phyloP scores from a whole-genome alignment of 1,284 basidiomycete genomes.

The Irpex rosettiformis region DNA sequence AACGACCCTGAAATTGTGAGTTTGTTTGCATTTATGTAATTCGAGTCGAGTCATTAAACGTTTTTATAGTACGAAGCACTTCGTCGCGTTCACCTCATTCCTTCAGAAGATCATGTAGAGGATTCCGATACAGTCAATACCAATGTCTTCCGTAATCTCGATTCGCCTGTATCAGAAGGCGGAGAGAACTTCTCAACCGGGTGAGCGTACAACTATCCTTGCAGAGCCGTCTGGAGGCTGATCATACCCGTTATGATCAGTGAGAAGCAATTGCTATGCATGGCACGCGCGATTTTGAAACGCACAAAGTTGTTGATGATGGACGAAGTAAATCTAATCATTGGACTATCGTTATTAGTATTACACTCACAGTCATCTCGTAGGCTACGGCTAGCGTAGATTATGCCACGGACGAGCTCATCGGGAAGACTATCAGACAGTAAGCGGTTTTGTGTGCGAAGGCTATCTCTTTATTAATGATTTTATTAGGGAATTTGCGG shows the following conservation, averaged over 20 bases:
- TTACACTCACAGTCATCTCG: no score
- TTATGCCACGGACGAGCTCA: constrained; percentile 76
- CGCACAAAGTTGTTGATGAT: constrained; percentile 75
- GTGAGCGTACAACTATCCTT: constrained; percentile 36
- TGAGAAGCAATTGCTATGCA: constrained; percentile 81
- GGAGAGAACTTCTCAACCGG: constrained; percentile 95
- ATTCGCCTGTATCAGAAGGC: constrained; percentile 80
- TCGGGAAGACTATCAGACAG: constrained; percentile 73
- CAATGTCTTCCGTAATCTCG: constrained; percentile 86
- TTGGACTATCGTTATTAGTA: no score
- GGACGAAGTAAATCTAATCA: constrained; percentile 65
- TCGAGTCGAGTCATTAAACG: not conserved
- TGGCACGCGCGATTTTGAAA: constrained; percentile 81
- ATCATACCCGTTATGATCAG: constrained; percentile 27
- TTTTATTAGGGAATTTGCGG: constrained; percentile 45
- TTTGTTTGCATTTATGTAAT: constrained; percentile 13
- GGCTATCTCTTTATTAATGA: constrained; percentile 9
- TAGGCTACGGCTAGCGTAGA: constrained; percentile 68
- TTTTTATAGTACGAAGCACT: constrained; percentile 74
- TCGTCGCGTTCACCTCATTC: constrained; percentile 83
- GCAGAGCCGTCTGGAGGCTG: constrained; percentile 1
- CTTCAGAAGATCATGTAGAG: constrained; percentile 48
- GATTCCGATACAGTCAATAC: constrained; percentile 61
- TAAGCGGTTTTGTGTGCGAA: constrained; percentile 32
- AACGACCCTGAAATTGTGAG: constrained; percentile 80